A percentile compares a stretch with the other conserved stretches of the same genome.
phyloP scores from a whole-genome alignment of 176 grass and related monocot genomes.

The Juncus effusus region DNA sequence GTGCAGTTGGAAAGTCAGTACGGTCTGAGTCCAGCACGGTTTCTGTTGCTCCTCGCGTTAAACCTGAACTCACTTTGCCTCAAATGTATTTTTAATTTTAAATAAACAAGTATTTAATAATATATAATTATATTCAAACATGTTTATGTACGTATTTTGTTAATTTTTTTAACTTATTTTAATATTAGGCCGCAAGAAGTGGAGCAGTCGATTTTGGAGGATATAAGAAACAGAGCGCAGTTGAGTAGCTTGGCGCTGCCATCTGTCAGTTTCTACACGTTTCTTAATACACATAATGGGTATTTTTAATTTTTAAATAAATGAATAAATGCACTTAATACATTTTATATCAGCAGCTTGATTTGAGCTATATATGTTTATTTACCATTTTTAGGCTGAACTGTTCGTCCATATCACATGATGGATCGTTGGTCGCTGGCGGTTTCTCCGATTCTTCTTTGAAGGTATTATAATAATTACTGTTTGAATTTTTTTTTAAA shows the following conservation, averaged over 20 bases:
- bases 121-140: neutral
- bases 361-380: neutral
- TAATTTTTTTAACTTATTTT: conserved; percentile 12
- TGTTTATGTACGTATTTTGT: neutral
- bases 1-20: conserved; percentile 60
- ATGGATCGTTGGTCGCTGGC: conserved; percentile 92
- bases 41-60: conserved; percentile 68
- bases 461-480: conserved; percentile 42
- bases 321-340: neutral
- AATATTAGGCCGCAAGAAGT: conserved; percentile 81
- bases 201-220: conserved; percentile 74
- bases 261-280: conserved; percentile 97
- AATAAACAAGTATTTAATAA: neutral
- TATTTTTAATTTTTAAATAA: conserved; percentile 37
- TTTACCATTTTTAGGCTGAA: conserved; percentile 63
- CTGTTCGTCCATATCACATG: conserved; percentile 87
- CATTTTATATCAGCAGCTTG: too few species aligned
- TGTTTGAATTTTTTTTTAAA: conserved; percentile 4
- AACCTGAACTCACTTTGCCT: conserved; percentile 80
- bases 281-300: conserved; percentile 94
- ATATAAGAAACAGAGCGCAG: conserved; percentile 75
- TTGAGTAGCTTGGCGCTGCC: conserved; percentile 74
- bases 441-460: conserved; percentile 99
- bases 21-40: conserved; percentile 65
- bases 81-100: conserved; percentile 46